These are phyloP conservation scores for Crithidia fasciculata DNA, from an alignment of 208 protist species.

Conservation along the genomic window DNA sequence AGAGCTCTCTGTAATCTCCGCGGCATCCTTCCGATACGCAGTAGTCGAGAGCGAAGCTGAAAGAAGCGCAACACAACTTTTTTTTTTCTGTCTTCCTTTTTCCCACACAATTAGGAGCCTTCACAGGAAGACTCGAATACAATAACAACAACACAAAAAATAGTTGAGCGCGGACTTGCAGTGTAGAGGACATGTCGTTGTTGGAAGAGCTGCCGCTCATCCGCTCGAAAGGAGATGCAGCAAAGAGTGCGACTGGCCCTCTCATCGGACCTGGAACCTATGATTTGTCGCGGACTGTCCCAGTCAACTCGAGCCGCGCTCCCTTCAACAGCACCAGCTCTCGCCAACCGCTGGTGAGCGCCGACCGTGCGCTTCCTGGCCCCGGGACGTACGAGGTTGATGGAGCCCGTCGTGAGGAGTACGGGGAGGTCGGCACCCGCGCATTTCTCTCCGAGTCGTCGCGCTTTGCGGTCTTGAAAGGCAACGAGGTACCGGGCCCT, in stretches of 20 bases:
- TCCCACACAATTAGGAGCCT: too few species aligned
- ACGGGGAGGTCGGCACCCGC: slow-evolving; percentile 42
- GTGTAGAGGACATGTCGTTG: slow-evolving; percentile 17
- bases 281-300: slow-evolving; percentile 39
- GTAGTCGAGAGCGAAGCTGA: background rate
- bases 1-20: too few species aligned
- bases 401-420: background rate
- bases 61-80: background rate
- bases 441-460: slow-evolving; percentile 72
- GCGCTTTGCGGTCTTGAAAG: slow-evolving; percentile 47
- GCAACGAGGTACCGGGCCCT: slow-evolving; percentile 61
- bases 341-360: slow-evolving; percentile 38
- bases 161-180: background rate
- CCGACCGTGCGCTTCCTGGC: slow-evolving; percentile 54
- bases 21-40: too few species aligned
- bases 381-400: slow-evolving; percentile 62
- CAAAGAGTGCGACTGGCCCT: slow-evolving; percentile 49
- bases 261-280: slow-evolving; percentile 80
- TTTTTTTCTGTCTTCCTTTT: too few species aligned
- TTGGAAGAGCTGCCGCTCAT: slow-evolving; percentile 80
- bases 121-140: too few species aligned
- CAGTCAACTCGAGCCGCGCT: slow-evolving; percentile 49
- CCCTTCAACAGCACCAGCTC: slow-evolving; percentile 78
- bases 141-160: background rate
- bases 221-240: slow-evolving; percentile 58